Evolutionary conservation across 371 early-diverging fungal genomes (phyloP).

Genomic region (Syncephalastrum racemosum): DNA sequence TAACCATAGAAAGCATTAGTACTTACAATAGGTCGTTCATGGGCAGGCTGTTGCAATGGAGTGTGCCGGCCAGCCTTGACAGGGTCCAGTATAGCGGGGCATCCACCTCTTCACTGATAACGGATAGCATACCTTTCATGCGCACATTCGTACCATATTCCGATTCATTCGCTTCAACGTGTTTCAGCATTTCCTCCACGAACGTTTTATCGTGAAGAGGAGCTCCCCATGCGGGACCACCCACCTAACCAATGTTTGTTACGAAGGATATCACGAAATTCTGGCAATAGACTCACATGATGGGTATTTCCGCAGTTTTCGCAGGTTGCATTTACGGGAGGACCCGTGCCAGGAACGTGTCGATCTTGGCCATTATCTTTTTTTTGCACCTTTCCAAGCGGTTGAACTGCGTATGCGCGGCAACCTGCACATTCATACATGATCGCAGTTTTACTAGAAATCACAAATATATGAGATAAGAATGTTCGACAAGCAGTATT

Average conservation of each 20-base stretch:
- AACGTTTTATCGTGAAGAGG: conserved; percentile 85
- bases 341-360: conserved; percentile 65
- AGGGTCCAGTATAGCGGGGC: conserved; percentile 84
- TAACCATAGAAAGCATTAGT: neutral
- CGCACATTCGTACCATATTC: conserved; percentile 79
- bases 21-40: conserved; percentile 42
- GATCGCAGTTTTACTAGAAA: conserved; percentile 67
- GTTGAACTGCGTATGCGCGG: conserved; percentile 65
- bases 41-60: conserved; percentile 66
- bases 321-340: conserved; percentile 65
- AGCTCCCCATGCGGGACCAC: conserved; percentile 95
- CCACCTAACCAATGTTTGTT: conserved; percentile 52
- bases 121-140: conserved; percentile 95
- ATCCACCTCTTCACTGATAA: conserved; percentile 85
- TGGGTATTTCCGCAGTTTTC: conserved; percentile 68
- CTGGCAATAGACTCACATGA: conserved; percentile 51
- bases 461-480: neutral
- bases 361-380: conserved; percentile 54
- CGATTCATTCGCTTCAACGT: conserved; percentile 57
- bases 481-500: neutral
- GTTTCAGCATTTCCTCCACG: conserved; percentile 69
- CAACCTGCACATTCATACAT: conserved; percentile 90
- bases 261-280: neutral
- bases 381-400: conserved; percentile 63
- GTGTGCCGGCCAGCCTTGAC: conserved; percentile 55